Conservation (phyloP, 768 basidiomycete genomes). For the Dendrothele bispora region DNA sequence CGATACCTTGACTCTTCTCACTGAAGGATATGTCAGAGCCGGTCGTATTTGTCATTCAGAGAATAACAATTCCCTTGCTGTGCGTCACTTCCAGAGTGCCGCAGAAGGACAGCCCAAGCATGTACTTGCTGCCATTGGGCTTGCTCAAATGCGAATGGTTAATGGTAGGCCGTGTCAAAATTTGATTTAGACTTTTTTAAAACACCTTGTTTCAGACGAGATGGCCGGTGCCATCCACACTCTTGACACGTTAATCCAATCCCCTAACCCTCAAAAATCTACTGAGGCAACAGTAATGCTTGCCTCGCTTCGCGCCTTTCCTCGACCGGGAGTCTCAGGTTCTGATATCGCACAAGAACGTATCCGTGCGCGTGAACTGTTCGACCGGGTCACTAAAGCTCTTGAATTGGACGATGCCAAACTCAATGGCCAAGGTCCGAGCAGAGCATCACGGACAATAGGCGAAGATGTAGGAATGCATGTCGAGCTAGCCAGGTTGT, state of each 20-base stretch:
- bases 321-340: conserved; percentile 76
- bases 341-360: conserved; percentile 75
- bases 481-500: conserved; percentile 85
- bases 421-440: conserved; percentile 37
- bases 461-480: conserved; percentile 85
- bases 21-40: conserved; percentile 84
- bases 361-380: conserved; percentile 73
- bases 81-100: conserved; percentile 67
- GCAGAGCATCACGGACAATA: conserved; percentile 50
- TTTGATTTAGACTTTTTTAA: neutral
- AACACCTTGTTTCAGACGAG: conserved; percentile 52
- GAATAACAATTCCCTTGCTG: conserved; percentile 62
- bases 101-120: conserved; percentile 72
- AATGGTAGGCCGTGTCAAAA: conserved; percentile 51
- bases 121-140: conserved; percentile 76
- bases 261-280: conserved; percentile 62
- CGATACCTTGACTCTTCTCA: conserved; percentile 80
- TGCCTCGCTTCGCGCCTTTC: conserved; percentile 83
- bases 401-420: conserved; percentile 63
- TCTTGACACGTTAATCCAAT: conserved; percentile 73
- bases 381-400: conserved; percentile 71
- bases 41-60: conserved; percentile 80
- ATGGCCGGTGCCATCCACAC: conserved; percentile 84
- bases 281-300: conserved; percentile 87
- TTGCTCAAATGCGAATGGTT: conserved; percentile 85